These are phyloP conservation scores for Phytophthora melonis DNA, from an alignment of 352 stramenopile species.

Conservation along the genomic window DNA sequence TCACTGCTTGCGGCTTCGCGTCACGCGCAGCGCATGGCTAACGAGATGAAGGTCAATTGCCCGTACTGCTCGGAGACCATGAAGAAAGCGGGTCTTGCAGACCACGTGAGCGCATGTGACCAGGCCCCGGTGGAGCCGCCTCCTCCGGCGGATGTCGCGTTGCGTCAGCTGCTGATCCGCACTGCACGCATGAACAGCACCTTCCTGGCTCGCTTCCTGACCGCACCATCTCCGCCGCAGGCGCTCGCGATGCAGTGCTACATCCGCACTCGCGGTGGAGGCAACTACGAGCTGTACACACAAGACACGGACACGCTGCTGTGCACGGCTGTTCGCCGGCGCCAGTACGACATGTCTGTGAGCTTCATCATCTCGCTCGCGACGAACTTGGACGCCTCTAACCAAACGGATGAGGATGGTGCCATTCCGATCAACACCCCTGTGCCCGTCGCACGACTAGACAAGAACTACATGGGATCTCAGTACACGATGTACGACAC, in stretches of 20 bases:
- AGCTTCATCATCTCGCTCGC: conserved; percentile 79
- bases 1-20: conserved; percentile 69
- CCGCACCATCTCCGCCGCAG: conserved; percentile 62
- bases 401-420: conserved; percentile 25
- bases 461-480: conserved; percentile 91
- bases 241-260: conserved; percentile 90
- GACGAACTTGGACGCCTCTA: conserved; percentile 56
- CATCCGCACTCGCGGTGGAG: conserved; percentile 81
- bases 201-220: conserved; percentile 68
- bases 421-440: conserved; percentile 31
- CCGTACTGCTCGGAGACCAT: conserved; percentile 69
- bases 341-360: conserved; percentile 90
- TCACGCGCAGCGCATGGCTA: conserved; percentile 85
- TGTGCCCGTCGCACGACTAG: conserved; percentile 73
- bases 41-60: conserved; percentile 85
- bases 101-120: conserved; percentile 75
- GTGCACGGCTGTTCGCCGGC: conserved; percentile 78
- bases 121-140: conserved; percentile 79
- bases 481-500: conserved; percentile 90
- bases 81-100: conserved; percentile 76
- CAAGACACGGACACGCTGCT: conserved; percentile 82
- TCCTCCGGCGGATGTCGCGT: conserved; percentile 72
- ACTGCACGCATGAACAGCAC: conserved; percentile 65
- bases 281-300: conserved; percentile 89
- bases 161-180: conserved; percentile 66